Conservation (phyloP, 345 rosid genomes). For the Moringa oleifera region DNA sequence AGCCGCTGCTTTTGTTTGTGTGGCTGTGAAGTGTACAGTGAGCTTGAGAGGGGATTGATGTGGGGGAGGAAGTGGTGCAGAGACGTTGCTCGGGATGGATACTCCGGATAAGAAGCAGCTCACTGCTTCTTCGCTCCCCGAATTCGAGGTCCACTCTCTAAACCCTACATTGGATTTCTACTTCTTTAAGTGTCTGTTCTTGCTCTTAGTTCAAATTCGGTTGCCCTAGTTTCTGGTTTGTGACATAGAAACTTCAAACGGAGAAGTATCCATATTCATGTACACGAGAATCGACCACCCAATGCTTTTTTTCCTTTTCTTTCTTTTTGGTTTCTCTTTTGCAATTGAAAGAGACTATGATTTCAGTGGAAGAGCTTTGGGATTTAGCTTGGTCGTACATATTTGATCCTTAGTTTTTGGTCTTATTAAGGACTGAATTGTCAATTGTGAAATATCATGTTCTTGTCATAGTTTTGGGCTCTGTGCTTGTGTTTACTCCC, state of each 20-base stretch:
- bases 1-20: not conserved
- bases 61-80: slow-evolving; percentile 6
- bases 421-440: too few relatives aligned
- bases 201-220: too few relatives aligned
- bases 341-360: not conserved
- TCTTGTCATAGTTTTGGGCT: not conserved
- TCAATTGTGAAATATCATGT: too few relatives aligned
- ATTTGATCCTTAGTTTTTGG: too few relatives aligned
- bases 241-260: not conserved
- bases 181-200: not conserved
- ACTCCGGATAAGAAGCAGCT: slow-evolving; percentile 53
- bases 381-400: too few relatives aligned
- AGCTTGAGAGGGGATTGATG: not conserved
- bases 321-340: too few relatives aligned
- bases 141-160: slow-evolving; percentile 37
- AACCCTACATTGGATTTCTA: not conserved
- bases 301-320: too few relatives aligned
- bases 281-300: not conserved
- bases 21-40: not conserved
- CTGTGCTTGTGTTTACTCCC: not conserved
- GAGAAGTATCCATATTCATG: not conserved
- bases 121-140: slow-evolving; percentile 32
- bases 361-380: not conserved
- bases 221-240: not conserved
- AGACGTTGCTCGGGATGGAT: slow-evolving; percentile 34